These are phyloP conservation scores for Trypethelium eluteriae DNA, from an alignment of 495 filamentous ascomycete genomes.

Conservation along the genomic window DNA sequence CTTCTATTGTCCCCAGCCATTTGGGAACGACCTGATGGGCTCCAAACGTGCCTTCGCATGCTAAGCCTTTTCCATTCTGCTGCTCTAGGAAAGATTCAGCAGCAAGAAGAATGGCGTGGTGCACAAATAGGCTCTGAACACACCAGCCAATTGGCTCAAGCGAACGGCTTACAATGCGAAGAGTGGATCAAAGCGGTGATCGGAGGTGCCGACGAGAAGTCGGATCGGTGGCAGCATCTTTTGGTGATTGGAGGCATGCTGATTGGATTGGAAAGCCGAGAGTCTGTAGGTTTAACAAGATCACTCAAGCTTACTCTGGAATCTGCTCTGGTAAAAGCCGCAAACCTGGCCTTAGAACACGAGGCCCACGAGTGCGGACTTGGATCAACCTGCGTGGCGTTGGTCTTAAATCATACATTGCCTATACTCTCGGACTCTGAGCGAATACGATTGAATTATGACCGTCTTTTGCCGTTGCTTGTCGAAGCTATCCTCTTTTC, in stretches of 20 bases:
- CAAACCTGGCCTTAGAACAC: constrained; percentile 65
- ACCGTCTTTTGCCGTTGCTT: constrained; percentile 61
- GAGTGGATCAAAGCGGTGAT: constrained; percentile 80
- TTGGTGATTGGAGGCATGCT: constrained; percentile 73
- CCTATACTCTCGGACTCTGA: constrained; percentile 56
- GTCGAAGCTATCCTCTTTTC: constrained; percentile 60
- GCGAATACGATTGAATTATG: constrained; percentile 57
- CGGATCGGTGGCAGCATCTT: constrained; percentile 81
- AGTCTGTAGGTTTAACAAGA: constrained; percentile 53
- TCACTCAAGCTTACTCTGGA: constrained; percentile 65
- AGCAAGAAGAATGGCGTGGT: constrained; percentile 31
- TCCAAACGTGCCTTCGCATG: constrained; percentile 65
- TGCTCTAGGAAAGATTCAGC: constrained; percentile 30
- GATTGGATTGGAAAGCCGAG: constrained; percentile 67
- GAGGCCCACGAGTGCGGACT: constrained; percentile 43
- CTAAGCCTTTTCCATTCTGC: constrained; percentile 86
- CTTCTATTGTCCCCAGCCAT: constrained; percentile 77
- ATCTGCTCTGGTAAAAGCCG: constrained; percentile 65
- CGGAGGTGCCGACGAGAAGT: constrained; percentile 74
- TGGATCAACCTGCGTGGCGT: constrained; percentile 53
- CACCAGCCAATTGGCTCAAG: background rate
- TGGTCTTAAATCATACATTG: constrained; percentile 75
- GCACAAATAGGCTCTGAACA: constrained; percentile 35
- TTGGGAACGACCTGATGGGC: constrained; percentile 67
- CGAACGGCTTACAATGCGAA: constrained; percentile 39